A percentile compares a stretch with the other conserved stretches of the same genome.
Evolutionary conservation across 805 yeast species (phyloP).

Genomic region (Teunomyces kruisii): DNA sequence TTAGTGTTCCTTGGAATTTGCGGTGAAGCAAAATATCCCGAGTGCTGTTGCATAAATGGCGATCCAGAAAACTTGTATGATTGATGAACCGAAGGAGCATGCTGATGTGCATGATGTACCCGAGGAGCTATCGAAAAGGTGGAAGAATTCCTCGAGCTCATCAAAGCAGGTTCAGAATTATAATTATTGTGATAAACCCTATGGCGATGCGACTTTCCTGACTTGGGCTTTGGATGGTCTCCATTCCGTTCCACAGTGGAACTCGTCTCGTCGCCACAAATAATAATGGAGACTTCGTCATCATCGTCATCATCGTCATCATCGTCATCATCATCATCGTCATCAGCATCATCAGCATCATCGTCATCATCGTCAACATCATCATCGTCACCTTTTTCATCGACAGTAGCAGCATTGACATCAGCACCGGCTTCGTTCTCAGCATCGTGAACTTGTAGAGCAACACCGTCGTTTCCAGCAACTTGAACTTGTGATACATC

Average conservation of each 20-base stretch:
- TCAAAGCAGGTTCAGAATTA: conserved; percentile 23
- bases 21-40: conserved; percentile 9
- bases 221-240: conserved; percentile 4
- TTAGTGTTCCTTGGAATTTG: conserved; percentile 2
- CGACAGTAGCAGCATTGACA: too few relatives aligned
- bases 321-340: conserved; percentile 21
- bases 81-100: conserved; percentile 10
- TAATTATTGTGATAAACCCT: conserved; percentile 14
- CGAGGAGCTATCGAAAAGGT: conserved; percentile 18
- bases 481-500: conserved; percentile 1
- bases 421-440: conserved; percentile 14
- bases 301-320: conserved; percentile 34
- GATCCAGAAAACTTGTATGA: conserved; percentile 8
- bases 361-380: conserved; percentile 5
- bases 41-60: conserved; percentile 11
- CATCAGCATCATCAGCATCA: conserved; percentile 13
- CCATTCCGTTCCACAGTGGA: conserved; percentile 9
- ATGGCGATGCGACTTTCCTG: conserved; percentile 4
- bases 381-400: not conserved
- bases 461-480: conserved; percentile 10
- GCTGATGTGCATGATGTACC: conserved; percentile 12
- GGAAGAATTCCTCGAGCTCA: conserved; percentile 17
- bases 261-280: conserved; percentile 32
- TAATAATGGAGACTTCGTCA: conserved; percentile 39
- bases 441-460: conserved; percentile 3